Evolutionary conservation across 768 basidiomycete genomes (phyloP), one percentile per base, ranked within the genome.

Genomic region (Clitopilus hobsonii): DNA sequence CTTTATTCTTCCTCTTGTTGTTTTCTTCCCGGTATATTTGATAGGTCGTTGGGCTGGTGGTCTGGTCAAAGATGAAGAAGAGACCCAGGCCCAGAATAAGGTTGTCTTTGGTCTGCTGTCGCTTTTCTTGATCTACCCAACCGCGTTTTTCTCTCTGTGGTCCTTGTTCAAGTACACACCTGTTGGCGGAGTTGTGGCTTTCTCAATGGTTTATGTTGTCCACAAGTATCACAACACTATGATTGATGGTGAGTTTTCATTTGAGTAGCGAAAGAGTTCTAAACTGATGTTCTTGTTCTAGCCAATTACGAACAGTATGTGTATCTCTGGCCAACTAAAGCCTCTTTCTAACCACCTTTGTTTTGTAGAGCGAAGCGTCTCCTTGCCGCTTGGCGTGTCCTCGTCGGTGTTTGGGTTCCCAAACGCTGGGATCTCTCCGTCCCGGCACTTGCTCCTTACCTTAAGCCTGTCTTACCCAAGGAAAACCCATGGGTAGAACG

Each of bases 1-100:
- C 75, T 97, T 97, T 74, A 65, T 92, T 54, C 69, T 97, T 49
- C 96, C 96, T 1, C 77, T 97, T 25, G 65, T 96, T 54, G 73
- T 95, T 52, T 91, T 94, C 55, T 69, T 85, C 11, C 97, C 97
- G 3, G 85, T 89, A 47, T 98, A 98, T 71, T 71, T 86, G 56
- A 85, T 96, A 75, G 88, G 84, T 11, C 78, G 85, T 26, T 63
- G 87, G 51, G 93, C 91, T 45, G 89, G 88, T 18, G 72, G 80
- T 47, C 72, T 96, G 30, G 85, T 81, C 29, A 80, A 89, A 63
- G 84, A 93, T 57, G 94, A 98, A 67, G 88, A 98, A 69, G 96
- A 98, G 68, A 89, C 92, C 10, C 88, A 92, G 69, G 97, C 96
- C 41, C 95, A 98, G 77, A 98, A 93, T 76, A 99, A 99, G 77